Conservation (phyloP, 257 asterid species). For the Capsicum pubescens region DNA sequence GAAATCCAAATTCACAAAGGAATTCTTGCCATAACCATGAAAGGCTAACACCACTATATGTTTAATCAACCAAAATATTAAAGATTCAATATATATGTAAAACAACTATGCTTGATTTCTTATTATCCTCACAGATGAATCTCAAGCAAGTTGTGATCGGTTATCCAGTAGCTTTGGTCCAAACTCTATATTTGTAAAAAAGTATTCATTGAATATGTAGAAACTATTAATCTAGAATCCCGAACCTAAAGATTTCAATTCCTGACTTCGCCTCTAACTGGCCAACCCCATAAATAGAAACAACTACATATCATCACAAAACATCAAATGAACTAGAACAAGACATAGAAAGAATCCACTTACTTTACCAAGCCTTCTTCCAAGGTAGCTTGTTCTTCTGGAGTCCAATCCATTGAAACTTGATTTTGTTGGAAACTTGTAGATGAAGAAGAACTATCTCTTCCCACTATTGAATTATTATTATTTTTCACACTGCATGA, state of each 20-base stretch:
- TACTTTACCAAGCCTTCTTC: conserved; percentile 75
- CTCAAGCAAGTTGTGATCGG: neutral
- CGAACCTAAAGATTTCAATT: neutral
- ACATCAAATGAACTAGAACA: neutral
- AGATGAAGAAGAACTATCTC: conserved; percentile 26
- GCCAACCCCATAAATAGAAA: neutral
- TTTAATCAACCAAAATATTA: neutral
- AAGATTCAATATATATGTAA: neutral
- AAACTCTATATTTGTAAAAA: neutral
- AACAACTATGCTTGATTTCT: neutral
- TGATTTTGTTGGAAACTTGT: conserved; percentile 78
- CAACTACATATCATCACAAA: neutral
- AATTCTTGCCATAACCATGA: conserved; percentile 5
- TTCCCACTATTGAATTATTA: conserved; percentile 24
- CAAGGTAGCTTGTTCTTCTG: conserved; percentile 69
- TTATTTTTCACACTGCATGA: conserved; percentile 1
- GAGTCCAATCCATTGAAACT: conserved; percentile 90
- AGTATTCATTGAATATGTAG: neutral
- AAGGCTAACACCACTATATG: conserved; percentile 20
- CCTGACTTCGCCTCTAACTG: neutral
- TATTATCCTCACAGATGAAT: neutral
- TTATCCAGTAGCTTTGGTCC: neutral
- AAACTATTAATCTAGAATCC: neutral
- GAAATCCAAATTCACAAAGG: neutral
- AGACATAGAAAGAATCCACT: conserved; percentile 32